Conservation (phyloP, 2,329 filamentous ascomycete species). For the Trichophyton equinum region DNA sequence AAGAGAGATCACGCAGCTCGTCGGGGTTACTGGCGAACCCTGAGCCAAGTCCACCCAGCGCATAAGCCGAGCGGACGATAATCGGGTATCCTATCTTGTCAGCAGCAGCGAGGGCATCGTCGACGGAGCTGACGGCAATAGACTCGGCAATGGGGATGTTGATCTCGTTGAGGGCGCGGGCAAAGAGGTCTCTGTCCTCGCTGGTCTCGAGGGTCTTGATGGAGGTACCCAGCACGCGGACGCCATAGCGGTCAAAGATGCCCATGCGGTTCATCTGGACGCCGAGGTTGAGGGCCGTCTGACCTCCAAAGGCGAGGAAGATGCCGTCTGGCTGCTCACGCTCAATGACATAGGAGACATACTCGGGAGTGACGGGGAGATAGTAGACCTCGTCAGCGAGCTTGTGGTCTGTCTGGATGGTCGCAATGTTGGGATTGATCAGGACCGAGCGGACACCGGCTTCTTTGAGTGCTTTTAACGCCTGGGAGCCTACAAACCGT, state of each 20-base stretch:
- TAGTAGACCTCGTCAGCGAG: conserved; percentile 98
- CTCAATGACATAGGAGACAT: conserved; percentile 95
- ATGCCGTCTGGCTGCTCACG: conserved; percentile 92
- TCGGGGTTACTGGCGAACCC: conserved; percentile 91
- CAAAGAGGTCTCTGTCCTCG: conserved; percentile 92
- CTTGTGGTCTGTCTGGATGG: conserved; percentile 92
- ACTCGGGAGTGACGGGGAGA: conserved; percentile 92
- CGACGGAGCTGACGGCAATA: conserved; percentile 79
- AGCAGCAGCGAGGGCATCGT: conserved; percentile 82
- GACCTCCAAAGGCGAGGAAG: conserved; percentile 91
- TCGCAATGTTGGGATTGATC: conserved; percentile 97
- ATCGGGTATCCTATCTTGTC: conserved; percentile 86
- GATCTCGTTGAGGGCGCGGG: conserved; percentile 92
- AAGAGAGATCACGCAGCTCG: conserved; percentile 86
- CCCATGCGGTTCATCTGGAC: conserved; percentile 96
- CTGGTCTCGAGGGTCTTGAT: conserved; percentile 87
- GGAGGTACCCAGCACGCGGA: conserved; percentile 90
- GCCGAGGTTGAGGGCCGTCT: conserved; percentile 92
- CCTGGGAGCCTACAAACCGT: conserved; percentile 64
- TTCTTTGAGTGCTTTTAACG: conserved; percentile 92
- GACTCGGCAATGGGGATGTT: conserved; percentile 95
- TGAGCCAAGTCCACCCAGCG: conserved; percentile 87
- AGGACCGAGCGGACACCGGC: conserved; percentile 82
- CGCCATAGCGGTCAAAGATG: conserved; percentile 86
- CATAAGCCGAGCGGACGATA: conserved; percentile 94